A percentile compares a stretch with the other conserved stretches of the same genome.
Conservation (phyloP, 179 eudicot genomes). For the Dionaea muscipula region DNA sequence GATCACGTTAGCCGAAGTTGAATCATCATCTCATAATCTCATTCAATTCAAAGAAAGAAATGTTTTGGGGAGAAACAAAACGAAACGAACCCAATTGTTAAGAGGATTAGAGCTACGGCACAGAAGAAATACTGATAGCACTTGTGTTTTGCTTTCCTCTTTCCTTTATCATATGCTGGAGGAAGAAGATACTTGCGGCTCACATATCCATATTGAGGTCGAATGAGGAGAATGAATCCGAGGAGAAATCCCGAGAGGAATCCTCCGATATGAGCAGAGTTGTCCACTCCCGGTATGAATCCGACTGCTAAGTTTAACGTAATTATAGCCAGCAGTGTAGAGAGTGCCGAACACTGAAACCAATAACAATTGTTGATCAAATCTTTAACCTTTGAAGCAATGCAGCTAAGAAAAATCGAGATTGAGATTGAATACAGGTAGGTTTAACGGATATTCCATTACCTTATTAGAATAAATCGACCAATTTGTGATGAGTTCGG, state of each 20-base stretch:
- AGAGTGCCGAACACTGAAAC: constrained; percentile 28
- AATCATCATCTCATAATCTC: too few relatives aligned
- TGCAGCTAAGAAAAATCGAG: background rate
- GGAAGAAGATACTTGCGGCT: constrained; percentile 25
- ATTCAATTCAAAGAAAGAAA: too few relatives aligned
- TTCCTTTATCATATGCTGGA: constrained; percentile 8
- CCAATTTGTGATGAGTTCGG: constrained; percentile 40
- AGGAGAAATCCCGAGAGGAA: constrained; percentile 29
- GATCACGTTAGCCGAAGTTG: background rate
- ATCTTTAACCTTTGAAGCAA: background rate
- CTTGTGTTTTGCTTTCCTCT: constrained; percentile 20
- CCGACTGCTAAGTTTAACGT: constrained; percentile 30
- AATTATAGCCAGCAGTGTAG: constrained; percentile 17
- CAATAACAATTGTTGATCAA: background rate
- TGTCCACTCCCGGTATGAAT: constrained; percentile 33
- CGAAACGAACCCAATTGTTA: constrained; percentile 17
- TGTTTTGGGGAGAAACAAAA: too few relatives aligned
- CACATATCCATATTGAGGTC: constrained; percentile 36
- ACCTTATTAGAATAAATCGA: constrained; percentile 30
- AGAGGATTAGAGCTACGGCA: constrained; percentile 14
- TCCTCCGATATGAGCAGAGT: constrained; percentile 37
- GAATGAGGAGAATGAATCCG: constrained; percentile 28
- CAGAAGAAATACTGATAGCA: constrained; percentile 28
- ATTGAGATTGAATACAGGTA: too few relatives aligned
- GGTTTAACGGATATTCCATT: too few relatives aligned